Conservation (phyloP, 495 filamentous ascomycete genomes). For the Lophiostoma macrostomum region DNA sequence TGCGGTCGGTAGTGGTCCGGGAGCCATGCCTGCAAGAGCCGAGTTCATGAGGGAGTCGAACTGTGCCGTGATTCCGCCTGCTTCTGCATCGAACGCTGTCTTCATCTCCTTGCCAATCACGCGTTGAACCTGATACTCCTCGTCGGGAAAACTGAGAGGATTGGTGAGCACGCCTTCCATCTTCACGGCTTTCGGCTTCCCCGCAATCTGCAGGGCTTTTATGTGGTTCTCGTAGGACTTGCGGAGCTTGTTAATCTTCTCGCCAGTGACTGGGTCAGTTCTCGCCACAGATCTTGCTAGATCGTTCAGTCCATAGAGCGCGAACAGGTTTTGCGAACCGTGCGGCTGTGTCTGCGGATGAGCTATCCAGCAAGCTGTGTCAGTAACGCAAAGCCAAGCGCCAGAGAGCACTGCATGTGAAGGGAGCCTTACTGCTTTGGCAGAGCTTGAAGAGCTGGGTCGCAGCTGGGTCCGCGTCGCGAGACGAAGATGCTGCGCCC, state of each 20-base stretch:
- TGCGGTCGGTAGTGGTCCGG: conserved; percentile 48
- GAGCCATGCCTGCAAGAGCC: conserved; percentile 47
- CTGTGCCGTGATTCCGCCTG: conserved; percentile 41
- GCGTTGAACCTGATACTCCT: conserved; percentile 64
- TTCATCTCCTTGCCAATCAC: conserved; percentile 57
- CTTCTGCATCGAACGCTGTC: conserved; percentile 37
- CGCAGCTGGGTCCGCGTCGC: conserved; percentile 26
- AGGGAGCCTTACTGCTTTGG: conserved; percentile 41
- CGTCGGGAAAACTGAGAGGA: conserved; percentile 53
- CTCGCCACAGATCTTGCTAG: conserved; percentile 64
- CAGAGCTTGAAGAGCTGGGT: conserved; percentile 38
- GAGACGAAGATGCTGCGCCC: conserved; percentile 7
- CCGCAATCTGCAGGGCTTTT: conserved; percentile 59
- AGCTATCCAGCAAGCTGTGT: conserved; percentile 40
- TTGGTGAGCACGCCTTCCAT: conserved; percentile 32
- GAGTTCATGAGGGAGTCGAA: conserved; percentile 51
- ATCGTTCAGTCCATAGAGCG: conserved; percentile 57
- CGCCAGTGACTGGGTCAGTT: conserved; percentile 60
- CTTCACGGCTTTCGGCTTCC: conserved; percentile 59
- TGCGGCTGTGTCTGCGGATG: conserved; percentile 50
- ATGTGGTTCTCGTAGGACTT: conserved; percentile 74
- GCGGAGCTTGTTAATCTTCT: conserved; percentile 69
- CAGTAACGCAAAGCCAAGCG: conserved; percentile 28
- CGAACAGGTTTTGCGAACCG: conserved; percentile 60
- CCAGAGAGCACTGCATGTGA: conserved; percentile 19